Conservation (phyloP, 352 stramenopile genomes). For the Phytopythium chamaehyphon region DNA sequence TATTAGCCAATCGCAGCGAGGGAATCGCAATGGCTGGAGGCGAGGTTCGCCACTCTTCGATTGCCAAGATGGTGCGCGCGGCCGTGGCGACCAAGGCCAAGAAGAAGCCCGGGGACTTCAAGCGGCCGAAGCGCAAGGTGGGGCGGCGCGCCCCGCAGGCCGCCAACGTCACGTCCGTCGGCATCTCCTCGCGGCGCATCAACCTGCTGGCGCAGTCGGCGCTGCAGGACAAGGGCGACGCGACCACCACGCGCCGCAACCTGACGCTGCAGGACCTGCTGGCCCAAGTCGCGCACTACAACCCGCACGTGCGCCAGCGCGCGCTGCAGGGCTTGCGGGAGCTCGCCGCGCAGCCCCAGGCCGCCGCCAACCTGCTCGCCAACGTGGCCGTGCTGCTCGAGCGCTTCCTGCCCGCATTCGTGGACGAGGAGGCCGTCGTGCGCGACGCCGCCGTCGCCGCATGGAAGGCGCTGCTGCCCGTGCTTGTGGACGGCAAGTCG, state of each 20-base stretch:
- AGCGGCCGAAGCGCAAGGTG: conserved; percentile 85
- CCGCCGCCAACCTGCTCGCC: conserved; percentile 49
- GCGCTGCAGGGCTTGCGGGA: conserved; percentile 65
- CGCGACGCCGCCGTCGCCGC: conserved; percentile 59
- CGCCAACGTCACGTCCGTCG: conserved; percentile 77
- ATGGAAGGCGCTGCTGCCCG: conserved; percentile 65
- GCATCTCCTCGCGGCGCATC: conserved; percentile 71
- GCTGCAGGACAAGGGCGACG: conserved; percentile 63
- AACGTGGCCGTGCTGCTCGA: conserved; percentile 77
- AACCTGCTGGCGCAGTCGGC: conserved; percentile 80
- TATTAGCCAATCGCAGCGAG: no score
- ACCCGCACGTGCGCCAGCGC: conserved; percentile 70
- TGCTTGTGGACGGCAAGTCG: conserved; percentile 43
- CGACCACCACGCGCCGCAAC: conserved; percentile 55
- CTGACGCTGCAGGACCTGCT: conserved; percentile 69
- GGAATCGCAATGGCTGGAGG: conserved; percentile 1
- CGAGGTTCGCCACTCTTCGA: background rate
- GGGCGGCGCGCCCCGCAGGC: conserved; percentile 57
- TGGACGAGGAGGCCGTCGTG: conserved; percentile 79
- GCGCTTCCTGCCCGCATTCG: conserved; percentile 63
- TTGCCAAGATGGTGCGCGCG: conserved; percentile 32
- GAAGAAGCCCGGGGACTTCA: conserved; percentile 87
- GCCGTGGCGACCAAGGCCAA: conserved; percentile 50
- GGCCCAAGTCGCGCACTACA: conserved; percentile 71
- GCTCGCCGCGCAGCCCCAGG: conserved; percentile 34